Conservation (phyloP, 2,329 filamentous ascomycete genomes). For the Leptographium galeiforme region DNA sequence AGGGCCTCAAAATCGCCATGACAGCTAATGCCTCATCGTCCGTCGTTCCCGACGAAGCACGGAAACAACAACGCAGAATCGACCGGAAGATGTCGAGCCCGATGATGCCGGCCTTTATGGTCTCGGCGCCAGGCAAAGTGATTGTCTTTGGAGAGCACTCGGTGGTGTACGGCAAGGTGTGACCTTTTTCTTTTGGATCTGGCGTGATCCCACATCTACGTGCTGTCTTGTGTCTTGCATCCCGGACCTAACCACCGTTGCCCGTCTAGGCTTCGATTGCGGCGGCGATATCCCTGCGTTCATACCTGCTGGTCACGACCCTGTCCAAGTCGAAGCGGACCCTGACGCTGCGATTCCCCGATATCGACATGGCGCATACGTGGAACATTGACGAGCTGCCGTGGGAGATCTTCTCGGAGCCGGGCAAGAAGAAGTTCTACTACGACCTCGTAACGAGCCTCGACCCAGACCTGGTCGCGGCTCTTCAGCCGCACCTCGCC, state of each 20-base stretch:
- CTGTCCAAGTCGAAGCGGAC: slow-evolving; percentile 85
- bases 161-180: slow-evolving; percentile 89
- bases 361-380: slow-evolving; percentile 77
- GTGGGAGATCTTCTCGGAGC: slow-evolving; percentile 68
- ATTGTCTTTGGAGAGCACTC: slow-evolving; percentile 97
- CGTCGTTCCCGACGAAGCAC: slow-evolving; percentile 14
- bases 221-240: neutral
- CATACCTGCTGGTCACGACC: slow-evolving; percentile 90
- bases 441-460: slow-evolving; percentile 78
- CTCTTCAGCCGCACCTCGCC: slow-evolving; percentile 66
- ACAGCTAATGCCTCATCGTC: slow-evolving; percentile 14
- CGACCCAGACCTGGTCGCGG: slow-evolving; percentile 67
- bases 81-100: slow-evolving; percentile 47
- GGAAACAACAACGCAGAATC: slow-evolving; percentile 22
- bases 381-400: slow-evolving; percentile 91
- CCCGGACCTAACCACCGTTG: slow-evolving; percentile 1
- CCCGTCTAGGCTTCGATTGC: slow-evolving; percentile 66
- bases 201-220: neutral
- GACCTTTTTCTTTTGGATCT: slow-evolving; percentile 5
- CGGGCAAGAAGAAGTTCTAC: slow-evolving; percentile 86
- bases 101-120: slow-evolving; percentile 86
- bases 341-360: slow-evolving; percentile 77
- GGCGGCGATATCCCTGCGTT: slow-evolving; percentile 85
- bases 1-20: slow-evolving; percentile 13
- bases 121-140: slow-evolving; percentile 93